These are phyloP conservation scores for Yamadazyma paraphyllophila DNA, from an alignment of 805 yeast species.

Conservation along the genomic window DNA sequence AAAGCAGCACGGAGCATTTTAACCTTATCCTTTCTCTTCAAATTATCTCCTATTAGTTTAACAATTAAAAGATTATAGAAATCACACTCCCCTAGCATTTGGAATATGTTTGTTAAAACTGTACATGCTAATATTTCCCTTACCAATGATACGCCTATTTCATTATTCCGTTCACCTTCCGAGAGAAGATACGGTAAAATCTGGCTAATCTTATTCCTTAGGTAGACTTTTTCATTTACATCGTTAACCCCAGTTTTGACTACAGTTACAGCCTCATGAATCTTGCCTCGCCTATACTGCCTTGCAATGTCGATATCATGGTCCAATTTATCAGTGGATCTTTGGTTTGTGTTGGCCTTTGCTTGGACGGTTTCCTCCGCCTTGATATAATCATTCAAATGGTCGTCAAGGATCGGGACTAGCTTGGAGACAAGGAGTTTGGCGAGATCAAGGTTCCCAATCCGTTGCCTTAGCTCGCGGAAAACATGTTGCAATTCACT, in stretches of 20 bases:
- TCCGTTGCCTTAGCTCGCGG: conserved; percentile 38
- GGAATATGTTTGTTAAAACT: conserved; percentile 48
- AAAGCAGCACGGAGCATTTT: conserved; percentile 67
- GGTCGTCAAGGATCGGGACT: conserved; percentile 66
- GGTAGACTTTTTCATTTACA: conserved; percentile 47
- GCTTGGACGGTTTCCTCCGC: conserved; percentile 37
- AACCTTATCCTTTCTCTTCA: conserved; percentile 75
- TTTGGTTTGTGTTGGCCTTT: conserved; percentile 19
- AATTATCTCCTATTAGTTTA: conserved; percentile 55
- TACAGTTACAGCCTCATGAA: conserved; percentile 57
- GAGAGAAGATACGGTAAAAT: conserved; percentile 54
- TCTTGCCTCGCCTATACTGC: conserved; percentile 46
- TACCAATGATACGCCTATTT: conserved; percentile 48
- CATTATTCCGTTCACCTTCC: conserved; percentile 43
- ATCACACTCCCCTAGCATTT: conserved; percentile 67
- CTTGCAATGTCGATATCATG: conserved; percentile 41
- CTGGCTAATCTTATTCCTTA: conserved; percentile 40
- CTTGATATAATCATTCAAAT: conserved; percentile 49
- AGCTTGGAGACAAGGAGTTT: conserved; percentile 55
- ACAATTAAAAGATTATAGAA: conserved; percentile 69
- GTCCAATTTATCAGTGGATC: conserved; percentile 23
- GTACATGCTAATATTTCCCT: conserved; percentile 62
- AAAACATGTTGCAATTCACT: conserved; percentile 44
- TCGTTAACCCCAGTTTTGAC: conserved; percentile 23
- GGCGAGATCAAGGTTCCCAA: conserved; percentile 50